Conservation (phyloP, 768 basidiomycete species). For the Boletellus emodensis region DNA sequence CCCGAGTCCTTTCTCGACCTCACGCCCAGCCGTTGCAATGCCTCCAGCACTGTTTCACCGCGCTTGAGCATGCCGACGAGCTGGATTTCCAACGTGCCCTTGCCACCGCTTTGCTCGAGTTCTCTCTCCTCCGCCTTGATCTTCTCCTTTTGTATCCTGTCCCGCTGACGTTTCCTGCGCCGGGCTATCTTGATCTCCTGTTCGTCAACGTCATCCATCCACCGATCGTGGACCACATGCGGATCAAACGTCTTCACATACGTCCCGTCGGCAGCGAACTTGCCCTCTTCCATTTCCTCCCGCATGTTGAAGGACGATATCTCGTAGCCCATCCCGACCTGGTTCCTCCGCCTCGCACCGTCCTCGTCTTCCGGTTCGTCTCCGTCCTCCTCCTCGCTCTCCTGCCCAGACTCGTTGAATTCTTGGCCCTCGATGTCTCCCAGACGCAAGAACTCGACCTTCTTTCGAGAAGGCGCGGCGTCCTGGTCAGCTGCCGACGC, state of each 20-base stretch:
- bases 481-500: conserved; percentile 42
- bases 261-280: conserved; percentile 90
- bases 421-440: conserved; percentile 98
- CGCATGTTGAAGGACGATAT: conserved; percentile 98
- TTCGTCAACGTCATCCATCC: conserved; percentile 92
- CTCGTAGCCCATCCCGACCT: conserved; percentile 90
- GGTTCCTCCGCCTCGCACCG: conserved; percentile 68
- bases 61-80: conserved; percentile 75
- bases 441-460: conserved; percentile 73
- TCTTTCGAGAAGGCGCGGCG: conserved; percentile 47
- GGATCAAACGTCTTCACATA: conserved; percentile 86
- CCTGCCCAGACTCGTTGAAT: conserved; percentile 45
- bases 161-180: conserved; percentile 68
- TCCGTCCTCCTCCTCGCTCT: conserved; percentile 40
- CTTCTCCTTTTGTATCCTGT: conserved; percentile 66
- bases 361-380: conserved; percentile 64
- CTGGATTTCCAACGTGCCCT: conserved; percentile 57
- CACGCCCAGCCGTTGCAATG: conserved; percentile 77
- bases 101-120: conserved; percentile 62
- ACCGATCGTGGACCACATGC: conserved; percentile 87
- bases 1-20: conserved; percentile 49
- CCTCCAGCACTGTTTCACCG: conserved; percentile 88
- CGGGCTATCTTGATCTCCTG: conserved; percentile 80
- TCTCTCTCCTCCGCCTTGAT: conserved; percentile 73
- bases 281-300: conserved; percentile 97